Evolutionary conservation across 2,329 filamentous ascomycete species (phyloP), one percentile per base, ranked within the genome.

Genomic region (Setomelanomma holmii): DNA sequence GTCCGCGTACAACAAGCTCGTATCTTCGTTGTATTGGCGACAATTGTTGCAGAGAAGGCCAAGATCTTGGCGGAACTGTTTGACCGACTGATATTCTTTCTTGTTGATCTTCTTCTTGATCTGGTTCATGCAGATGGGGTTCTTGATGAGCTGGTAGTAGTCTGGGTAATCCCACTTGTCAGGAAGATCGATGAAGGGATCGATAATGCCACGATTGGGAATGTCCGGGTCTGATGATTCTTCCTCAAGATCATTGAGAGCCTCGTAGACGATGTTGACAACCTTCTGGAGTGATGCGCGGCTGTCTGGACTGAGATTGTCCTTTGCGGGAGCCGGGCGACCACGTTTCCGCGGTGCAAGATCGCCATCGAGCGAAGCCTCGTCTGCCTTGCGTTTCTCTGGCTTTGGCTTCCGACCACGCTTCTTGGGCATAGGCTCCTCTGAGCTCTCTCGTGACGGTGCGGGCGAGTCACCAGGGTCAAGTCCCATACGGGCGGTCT

Each of bases 21-120:
- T 90, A 71, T 98, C 95, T 76, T 99, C 96, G 69, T 99, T 99
- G 81, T 96, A 99, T 2, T 90, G 95, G 73, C 91, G 86, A 61
- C 93, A 96, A 75, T 99, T 99, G 71, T 84, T 86, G 74, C 93
- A 95, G 76, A 99, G 84, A 58, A 93, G 78, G 44, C 87, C 85
- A 57, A 99, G 87, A 69, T 99, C 96, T 61, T 85, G 86, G 49
- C 86, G 84, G 82, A 99, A 86, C 64, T 93, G 90, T 69, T 85
- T 86, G 55, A 97, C 77, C 67, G 84, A 89, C 63, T 85, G 86
- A 75, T 99, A 99, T 71, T 97, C 91, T 69, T 96, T 91, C 76
- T 91, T 93, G 80, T 96, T 97, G 79, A 99, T 96, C 81, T 91
- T 93, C 72, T 89, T 90, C 72, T 91, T 87, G 69, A 99, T 96